A percentile compares a stretch with the other conserved stretches of the same genome.
phyloP scores from a whole-genome alignment of 164 flowering plant genomes.

The Magnolia kwangsiensis region DNA sequence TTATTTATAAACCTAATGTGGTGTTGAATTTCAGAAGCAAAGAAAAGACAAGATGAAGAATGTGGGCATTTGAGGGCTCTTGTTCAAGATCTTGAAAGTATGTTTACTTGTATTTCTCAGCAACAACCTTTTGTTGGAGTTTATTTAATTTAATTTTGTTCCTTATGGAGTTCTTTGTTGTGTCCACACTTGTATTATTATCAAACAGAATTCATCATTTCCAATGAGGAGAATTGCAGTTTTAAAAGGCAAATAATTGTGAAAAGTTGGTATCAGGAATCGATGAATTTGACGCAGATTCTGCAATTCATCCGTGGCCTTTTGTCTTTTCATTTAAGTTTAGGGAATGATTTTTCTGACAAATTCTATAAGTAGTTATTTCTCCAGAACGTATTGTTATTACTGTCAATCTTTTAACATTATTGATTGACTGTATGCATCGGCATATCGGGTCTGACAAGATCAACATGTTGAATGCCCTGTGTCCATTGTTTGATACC shows the following conservation, averaged over 20 bases:
- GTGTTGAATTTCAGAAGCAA: conserved; percentile 43
- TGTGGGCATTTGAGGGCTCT: conserved; percentile 62
- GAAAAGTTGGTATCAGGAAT: background rate
- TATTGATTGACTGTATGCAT: background rate
- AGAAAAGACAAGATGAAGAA: conserved; percentile 48
- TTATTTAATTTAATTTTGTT: background rate
- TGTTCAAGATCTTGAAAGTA: conserved; percentile 78
- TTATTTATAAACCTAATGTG: no score
- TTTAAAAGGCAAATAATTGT: background rate
- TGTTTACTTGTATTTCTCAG: conserved; percentile 11
- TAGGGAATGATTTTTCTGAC: background rate
- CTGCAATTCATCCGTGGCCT: background rate
- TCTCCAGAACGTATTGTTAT: background rate
- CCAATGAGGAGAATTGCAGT: background rate
- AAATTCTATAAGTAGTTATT: background rate
- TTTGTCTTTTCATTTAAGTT: background rate
- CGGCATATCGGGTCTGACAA: background rate
- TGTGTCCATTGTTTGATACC: background rate
- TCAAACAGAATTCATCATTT: conserved; percentile 2
- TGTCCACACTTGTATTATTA: background rate
- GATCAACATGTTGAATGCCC: background rate
- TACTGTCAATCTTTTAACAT: background rate
- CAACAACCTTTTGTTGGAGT: background rate
- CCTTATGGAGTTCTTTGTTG: background rate
- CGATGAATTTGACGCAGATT: background rate